These are phyloP conservation scores for Candida mesenterica DNA, from an alignment of 1,139 yeast species.

Conservation along the genomic window DNA sequence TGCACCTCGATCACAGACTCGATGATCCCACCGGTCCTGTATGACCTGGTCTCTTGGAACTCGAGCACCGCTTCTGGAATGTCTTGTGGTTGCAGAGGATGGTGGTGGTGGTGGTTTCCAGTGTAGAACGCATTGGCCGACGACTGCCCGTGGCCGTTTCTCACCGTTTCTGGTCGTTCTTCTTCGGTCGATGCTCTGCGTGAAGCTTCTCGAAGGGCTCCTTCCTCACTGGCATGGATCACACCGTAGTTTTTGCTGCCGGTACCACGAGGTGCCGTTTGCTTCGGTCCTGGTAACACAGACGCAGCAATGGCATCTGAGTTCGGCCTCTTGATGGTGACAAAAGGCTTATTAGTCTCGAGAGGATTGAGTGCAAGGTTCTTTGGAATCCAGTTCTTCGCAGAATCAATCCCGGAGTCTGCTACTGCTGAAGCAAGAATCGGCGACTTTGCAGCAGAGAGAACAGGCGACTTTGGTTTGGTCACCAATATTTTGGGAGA, in stretches of 20 bases:
- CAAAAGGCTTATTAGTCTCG: slow-evolving; percentile 66
- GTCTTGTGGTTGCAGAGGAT: slow-evolving; percentile 7
- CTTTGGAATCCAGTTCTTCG: slow-evolving; percentile 47
- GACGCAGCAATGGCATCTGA: slow-evolving; percentile 20
- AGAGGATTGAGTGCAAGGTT: slow-evolving; percentile 85
- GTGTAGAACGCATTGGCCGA: neutral
- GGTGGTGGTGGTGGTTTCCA: slow-evolving; percentile 4
- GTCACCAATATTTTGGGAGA: slow-evolving; percentile 3
- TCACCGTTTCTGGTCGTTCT: slow-evolving; percentile 1
- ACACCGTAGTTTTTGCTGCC: slow-evolving; percentile 32
- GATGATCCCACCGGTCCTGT: slow-evolving; percentile 68
- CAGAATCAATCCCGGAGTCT: slow-evolving; percentile 15
- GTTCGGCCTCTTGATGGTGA: slow-evolving; percentile 61
- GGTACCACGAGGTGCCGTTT: slow-evolving; percentile 13
- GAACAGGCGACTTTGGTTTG: slow-evolving; percentile 4
- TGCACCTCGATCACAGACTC: slow-evolving; percentile 82
- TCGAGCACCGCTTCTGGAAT: slow-evolving; percentile 20
- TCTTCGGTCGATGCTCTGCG: slow-evolving; percentile 14
- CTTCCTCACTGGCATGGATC: slow-evolving; percentile 50
- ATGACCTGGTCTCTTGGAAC: slow-evolving; percentile 36
- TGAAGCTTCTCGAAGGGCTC: slow-evolving; percentile 42
- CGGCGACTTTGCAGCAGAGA: slow-evolving; percentile 1
- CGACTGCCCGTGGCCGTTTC: slow-evolving; percentile 1
- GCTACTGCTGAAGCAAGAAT: slow-evolving; percentile 4
- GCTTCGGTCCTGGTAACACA: slow-evolving; percentile 25